Conservation (phyloP, 1,284 basidiomycete species). For the Irpex lacteus region DNA sequence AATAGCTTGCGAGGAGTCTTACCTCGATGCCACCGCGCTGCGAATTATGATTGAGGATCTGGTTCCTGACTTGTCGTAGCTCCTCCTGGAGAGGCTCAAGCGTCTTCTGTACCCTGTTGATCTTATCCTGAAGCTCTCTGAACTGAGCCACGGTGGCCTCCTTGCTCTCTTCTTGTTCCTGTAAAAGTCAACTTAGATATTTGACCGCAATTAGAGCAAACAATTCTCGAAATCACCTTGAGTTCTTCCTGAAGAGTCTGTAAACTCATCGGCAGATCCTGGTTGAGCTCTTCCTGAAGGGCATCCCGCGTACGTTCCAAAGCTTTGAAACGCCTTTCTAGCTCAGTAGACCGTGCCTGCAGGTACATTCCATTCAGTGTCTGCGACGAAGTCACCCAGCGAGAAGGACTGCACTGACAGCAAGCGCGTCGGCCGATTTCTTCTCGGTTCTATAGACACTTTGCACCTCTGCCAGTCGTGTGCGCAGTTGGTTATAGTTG, state of each 20-base stretch:
- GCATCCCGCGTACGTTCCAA: constrained; percentile 32
- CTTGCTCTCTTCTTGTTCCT: constrained; percentile 60
- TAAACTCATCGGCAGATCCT: constrained; percentile 73
- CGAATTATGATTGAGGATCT: constrained; percentile 48
- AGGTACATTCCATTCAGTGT: neutral
- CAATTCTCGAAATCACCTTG: neutral
- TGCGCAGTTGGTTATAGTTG: constrained; percentile 10
- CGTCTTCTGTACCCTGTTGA: constrained; percentile 39
- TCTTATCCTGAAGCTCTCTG: constrained; percentile 39
- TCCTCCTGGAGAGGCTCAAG: constrained; percentile 40
- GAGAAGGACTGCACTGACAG: no score
- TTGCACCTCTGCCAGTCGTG: constrained; percentile 7
- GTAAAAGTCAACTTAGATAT: neutral
- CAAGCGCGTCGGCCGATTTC: no score
- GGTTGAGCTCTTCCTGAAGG: constrained; percentile 62
- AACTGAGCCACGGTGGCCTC: constrained; percentile 48
- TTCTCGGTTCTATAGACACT: neutral
- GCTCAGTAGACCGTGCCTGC: neutral
- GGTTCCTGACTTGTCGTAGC: constrained; percentile 41
- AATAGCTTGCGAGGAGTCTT: constrained; percentile 15
- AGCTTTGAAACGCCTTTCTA: constrained; percentile 3
- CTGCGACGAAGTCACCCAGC: no score
- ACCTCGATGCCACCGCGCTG: constrained; percentile 39
- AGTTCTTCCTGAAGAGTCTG: constrained; percentile 61
- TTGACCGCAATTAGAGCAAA: neutral